Conservation (phyloP, 2,329 filamentous ascomycete genomes). For the Pestalotiopsis sp. region DNA sequence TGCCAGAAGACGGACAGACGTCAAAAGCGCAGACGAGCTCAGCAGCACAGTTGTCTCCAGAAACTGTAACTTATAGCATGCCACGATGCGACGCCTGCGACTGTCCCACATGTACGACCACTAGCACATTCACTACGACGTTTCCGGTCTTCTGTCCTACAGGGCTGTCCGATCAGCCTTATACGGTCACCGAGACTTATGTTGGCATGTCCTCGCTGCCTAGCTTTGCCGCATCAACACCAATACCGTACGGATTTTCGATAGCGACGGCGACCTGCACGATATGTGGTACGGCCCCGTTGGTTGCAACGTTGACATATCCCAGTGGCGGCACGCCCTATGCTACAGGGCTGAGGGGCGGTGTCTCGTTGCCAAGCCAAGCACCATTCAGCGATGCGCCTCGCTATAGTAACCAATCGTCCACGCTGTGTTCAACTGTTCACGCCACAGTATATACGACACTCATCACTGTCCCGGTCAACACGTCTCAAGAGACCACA, state of each 20-base stretch:
- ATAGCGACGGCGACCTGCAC: slow-evolving; percentile 18
- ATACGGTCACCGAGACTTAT: slow-evolving; percentile 26
- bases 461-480: background rate
- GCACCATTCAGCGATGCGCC: background rate
- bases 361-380: background rate
- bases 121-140: slow-evolving; percentile 21
- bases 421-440: background rate
- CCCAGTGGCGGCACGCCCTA: slow-evolving; percentile 2
- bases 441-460: background rate
- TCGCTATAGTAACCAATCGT: background rate
- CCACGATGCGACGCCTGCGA: slow-evolving; percentile 20
- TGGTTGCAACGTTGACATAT: slow-evolving; percentile 1
- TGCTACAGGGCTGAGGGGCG: background rate
- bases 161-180: slow-evolving; percentile 16
- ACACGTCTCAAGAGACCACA: background rate
- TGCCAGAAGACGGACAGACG: background rate
- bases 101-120: slow-evolving; percentile 22
- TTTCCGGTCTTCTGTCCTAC: slow-evolving; percentile 16
- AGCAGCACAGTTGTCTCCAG: background rate
- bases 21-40: background rate
- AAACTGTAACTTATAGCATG: slow-evolving; percentile 18
- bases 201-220: slow-evolving; percentile 23
- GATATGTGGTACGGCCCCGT: background rate
- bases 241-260: slow-evolving; percentile 23
- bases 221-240: slow-evolving; percentile 18